These are phyloP conservation scores for Coriaria nepalensis DNA, from an alignment of 306 rosid species.

Conservation along the genomic window DNA sequence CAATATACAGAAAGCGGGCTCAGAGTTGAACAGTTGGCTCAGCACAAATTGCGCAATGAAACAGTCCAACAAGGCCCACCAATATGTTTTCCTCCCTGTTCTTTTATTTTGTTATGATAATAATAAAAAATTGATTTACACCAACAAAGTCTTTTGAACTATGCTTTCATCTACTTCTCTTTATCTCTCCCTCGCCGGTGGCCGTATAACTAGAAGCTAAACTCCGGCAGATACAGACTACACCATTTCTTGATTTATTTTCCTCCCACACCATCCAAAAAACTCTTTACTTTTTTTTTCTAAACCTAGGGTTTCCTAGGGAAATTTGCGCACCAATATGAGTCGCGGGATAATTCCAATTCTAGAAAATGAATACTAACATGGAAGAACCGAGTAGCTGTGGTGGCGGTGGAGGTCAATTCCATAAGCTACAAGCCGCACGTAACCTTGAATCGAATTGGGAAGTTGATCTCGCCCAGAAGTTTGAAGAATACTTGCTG, in stretches of 20 bases:
- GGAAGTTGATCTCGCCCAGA: conserved; percentile 88
- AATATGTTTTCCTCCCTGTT: too few species aligned
- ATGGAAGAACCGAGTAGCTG: conserved; percentile 25
- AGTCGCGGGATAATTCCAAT: conserved; percentile 8
- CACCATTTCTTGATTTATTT: conserved; percentile 6
- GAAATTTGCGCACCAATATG: conserved; percentile 15
- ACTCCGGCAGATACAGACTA: not conserved
- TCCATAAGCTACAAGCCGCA: conserved; percentile 67
- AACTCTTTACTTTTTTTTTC: not conserved
- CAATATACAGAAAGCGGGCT: too few species aligned
- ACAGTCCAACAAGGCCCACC: too few species aligned
- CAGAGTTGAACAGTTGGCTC: too few species aligned
- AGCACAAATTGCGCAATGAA: too few species aligned
- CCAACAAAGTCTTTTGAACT: conserved; percentile 17
- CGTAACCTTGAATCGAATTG: conserved; percentile 85
- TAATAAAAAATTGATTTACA: not conserved
- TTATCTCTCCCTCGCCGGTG: not conserved
- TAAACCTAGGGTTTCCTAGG: conserved; percentile 33
- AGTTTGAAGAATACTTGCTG: conserved; percentile 66
- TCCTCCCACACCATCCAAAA: not conserved
- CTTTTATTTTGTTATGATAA: too few species aligned
- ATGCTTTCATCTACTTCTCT: not conserved
- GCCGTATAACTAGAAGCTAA: not conserved
- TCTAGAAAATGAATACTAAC: conserved; percentile 35
- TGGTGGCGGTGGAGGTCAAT: conserved; percentile 18